These are phyloP conservation scores for Rutstroemia sp. DNA, from an alignment of 2,329 filamentous ascomycete species.

Conservation along the genomic window DNA sequence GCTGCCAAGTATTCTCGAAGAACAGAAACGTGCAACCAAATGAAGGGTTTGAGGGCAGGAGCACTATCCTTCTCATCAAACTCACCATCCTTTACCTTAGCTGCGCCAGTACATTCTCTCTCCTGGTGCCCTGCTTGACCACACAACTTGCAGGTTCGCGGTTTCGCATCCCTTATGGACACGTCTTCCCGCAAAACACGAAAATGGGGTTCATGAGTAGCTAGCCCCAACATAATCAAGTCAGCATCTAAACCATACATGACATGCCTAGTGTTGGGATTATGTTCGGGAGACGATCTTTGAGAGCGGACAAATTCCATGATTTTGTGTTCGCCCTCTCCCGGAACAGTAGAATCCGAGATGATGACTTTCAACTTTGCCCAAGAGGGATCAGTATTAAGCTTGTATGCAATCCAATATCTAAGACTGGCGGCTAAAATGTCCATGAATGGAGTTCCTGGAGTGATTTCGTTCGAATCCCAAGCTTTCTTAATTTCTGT, in stretches of 20 bases:
- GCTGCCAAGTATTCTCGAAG: conserved; percentile 88
- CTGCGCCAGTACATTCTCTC: conserved; percentile 72
- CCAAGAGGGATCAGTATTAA: conserved; percentile 95
- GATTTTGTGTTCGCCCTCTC: conserved; percentile 98
- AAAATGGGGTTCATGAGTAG: conserved; percentile 96
- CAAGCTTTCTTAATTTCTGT: conserved; percentile 80
- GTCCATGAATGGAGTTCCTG: conserved; percentile 98
- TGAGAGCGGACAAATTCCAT: conserved; percentile 98
- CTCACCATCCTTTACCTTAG: conserved; percentile 71
- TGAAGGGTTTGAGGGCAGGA: conserved; percentile 77
- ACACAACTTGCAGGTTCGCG: conserved; percentile 78
- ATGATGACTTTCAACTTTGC: conserved; percentile 95
- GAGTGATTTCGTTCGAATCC: conserved; percentile 82
- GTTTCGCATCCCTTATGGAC: conserved; percentile 81
- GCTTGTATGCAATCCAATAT: conserved; percentile 97
- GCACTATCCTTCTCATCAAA: conserved; percentile 74
- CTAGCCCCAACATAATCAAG: conserved; percentile 95
- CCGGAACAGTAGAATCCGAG: conserved; percentile 93
- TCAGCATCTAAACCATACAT: conserved; percentile 98
- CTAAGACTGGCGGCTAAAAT: conserved; percentile 82
- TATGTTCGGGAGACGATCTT: conserved; percentile 79
- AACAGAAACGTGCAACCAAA: conserved; percentile 92
- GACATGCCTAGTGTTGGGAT: conserved; percentile 95
- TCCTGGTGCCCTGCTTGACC: conserved; percentile 89
- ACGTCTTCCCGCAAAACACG: conserved; percentile 95